Evolutionary conservation across 2,329 filamentous ascomycete species (phyloP).

Genomic region (Leptographium galeiforme): DNA sequence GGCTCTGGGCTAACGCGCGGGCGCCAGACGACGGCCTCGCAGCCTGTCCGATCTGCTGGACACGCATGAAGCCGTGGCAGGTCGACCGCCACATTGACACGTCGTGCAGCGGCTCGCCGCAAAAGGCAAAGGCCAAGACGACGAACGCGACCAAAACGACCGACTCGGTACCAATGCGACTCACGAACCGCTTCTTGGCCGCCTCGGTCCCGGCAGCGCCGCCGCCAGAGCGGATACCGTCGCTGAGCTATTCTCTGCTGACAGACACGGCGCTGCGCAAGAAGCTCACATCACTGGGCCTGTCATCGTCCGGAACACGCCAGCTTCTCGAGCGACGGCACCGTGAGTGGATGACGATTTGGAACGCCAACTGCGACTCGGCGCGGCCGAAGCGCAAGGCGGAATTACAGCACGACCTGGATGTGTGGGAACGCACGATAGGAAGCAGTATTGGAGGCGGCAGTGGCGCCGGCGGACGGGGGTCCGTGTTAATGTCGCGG

Average conservation of each 20-base stretch:
- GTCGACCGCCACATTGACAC: constrained; percentile 75
- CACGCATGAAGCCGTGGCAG: constrained; percentile 63
- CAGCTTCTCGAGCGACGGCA: constrained; percentile 65
- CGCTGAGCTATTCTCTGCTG: constrained; percentile 76
- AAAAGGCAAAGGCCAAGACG: constrained; percentile 7
- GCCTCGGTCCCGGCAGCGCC: neutral
- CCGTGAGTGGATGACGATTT: constrained; percentile 86
- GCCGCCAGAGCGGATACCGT: constrained; percentile 53
- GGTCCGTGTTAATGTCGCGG: constrained; percentile 2
- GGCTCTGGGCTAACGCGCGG: neutral
- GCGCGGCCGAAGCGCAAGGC: constrained; percentile 53
- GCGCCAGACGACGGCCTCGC: constrained; percentile 58
- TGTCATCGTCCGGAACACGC: constrained; percentile 56
- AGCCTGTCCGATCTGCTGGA: constrained; percentile 68
- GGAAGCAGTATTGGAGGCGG: constrained; percentile 33
- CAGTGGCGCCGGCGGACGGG: constrained; percentile 17
- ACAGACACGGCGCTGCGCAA: constrained; percentile 66
- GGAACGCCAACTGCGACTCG: constrained; percentile 95
- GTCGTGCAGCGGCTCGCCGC: constrained; percentile 30
- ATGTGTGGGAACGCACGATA: constrained; percentile 76
- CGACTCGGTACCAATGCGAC: neutral
- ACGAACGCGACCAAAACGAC: neutral
- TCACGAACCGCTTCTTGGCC: neutral
- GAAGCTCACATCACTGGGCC: constrained; percentile 69
- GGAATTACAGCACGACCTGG: constrained; percentile 66